Percentiles rank a stretch among this genome's conserved stretches.
Conservation (phyloP, 768 basidiomycete genomes). For the Termitomyces bulborhizus region DNA sequence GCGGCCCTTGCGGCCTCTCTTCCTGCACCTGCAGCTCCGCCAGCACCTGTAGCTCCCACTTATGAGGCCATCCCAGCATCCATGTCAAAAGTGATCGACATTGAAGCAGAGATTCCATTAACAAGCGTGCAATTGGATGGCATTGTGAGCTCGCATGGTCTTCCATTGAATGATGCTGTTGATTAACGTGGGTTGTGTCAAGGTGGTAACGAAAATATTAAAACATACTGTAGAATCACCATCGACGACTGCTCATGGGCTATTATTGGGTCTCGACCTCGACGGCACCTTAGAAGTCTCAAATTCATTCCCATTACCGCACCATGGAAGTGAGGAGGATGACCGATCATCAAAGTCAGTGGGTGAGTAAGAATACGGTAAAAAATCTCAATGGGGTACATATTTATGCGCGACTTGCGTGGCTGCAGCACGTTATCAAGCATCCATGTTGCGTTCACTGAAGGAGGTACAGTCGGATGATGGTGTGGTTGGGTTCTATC, state of each 20-base stretch:
- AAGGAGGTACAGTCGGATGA: constrained; percentile 91
- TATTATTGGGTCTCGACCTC: constrained; percentile 86
- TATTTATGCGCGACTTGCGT: not conserved
- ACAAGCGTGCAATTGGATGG: constrained; percentile 80
- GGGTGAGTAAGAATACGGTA: constrained; percentile 38
- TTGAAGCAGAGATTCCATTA: constrained; percentile 84
- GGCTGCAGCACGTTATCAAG: constrained; percentile 68
- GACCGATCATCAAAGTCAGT: constrained; percentile 74
- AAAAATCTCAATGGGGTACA: not conserved
- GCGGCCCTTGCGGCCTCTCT: constrained; percentile 84
- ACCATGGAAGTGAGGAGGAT: constrained; percentile 68
- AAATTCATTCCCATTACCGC: constrained; percentile 82
- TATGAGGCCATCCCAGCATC: constrained; percentile 89
- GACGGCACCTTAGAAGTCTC: constrained; percentile 89
- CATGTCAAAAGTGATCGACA: constrained; percentile 90
- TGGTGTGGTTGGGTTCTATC: constrained; percentile 91
- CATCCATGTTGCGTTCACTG: constrained; percentile 78
- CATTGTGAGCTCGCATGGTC: constrained; percentile 49
- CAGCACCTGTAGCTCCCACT: constrained; percentile 55
- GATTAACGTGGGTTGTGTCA: constrained; percentile 6
- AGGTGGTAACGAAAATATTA: constrained; percentile 92
- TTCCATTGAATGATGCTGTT: not conserved
- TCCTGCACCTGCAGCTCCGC: constrained; percentile 57
- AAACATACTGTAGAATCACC: constrained; percentile 84
- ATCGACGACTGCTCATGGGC: constrained; percentile 71